A percentile compares a stretch with the other conserved stretches of the same genome.
phyloP scores from a whole-genome alignment of 1,284 basidiomycete species.

The Ceratobasidium sp. region DNA sequence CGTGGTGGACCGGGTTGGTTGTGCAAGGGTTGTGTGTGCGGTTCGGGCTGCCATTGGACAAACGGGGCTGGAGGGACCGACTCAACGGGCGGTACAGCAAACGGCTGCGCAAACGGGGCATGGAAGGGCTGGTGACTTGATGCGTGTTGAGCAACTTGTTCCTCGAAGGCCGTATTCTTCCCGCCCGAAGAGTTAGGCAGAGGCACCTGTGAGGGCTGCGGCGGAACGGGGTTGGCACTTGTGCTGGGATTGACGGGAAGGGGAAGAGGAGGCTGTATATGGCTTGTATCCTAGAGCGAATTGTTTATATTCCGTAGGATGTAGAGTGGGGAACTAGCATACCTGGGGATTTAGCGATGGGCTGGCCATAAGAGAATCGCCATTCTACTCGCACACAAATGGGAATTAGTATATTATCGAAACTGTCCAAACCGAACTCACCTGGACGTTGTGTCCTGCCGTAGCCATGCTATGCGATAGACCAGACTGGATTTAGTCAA shows the following conservation, averaged over 20 bases:
- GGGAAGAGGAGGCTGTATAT: too few relatives aligned
- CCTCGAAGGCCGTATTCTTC: too few relatives aligned
- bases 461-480: neutral
- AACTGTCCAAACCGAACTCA: neutral
- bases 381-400: neutral
- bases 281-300: too few relatives aligned
- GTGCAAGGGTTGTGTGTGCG: conserved; percentile 2
- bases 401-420: conserved; percentile 2
- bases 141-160: too few relatives aligned
- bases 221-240: neutral
- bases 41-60: conserved; percentile 7
- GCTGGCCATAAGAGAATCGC: too few relatives aligned
- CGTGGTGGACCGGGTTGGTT: neutral
- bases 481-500: neutral
- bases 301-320: too few relatives aligned
- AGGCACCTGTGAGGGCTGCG: neutral
- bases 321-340: too few relatives aligned
- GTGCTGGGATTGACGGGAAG: too few relatives aligned
- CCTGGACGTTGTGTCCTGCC: neutral
- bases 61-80: conserved; percentile 4
- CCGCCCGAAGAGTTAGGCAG: neutral
- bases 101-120: neutral
- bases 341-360: too few relatives aligned
- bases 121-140: too few relatives aligned
- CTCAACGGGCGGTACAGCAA: neutral